Conservation (phyloP, 1,284 basidiomycete species). For the Grifola frondosa region DNA sequence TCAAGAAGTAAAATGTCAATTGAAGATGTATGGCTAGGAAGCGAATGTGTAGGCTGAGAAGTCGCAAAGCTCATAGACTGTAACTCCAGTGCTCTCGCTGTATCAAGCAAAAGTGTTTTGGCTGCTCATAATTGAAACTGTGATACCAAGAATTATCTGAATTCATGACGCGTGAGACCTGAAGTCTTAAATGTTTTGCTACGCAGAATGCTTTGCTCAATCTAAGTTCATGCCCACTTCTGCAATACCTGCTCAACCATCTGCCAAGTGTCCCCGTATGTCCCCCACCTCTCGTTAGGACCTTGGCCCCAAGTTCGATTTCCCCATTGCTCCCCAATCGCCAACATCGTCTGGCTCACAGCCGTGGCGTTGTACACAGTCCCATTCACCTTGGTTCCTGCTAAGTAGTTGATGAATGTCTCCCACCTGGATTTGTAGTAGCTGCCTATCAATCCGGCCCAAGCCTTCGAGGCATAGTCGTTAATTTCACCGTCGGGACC, state of each 20-base stretch:
- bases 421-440: slow-evolving; percentile 41
- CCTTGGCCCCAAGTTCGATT: slow-evolving; percentile 25
- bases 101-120: no score
- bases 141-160: no score
- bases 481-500: slow-evolving; percentile 44
- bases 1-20: slow-evolving; percentile 72
- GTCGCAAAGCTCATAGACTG: no score
- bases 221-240: slow-evolving; percentile 26
- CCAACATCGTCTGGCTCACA: slow-evolving; percentile 29
- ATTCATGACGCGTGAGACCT: no score
- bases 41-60: no score
- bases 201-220: no score
- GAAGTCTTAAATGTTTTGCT: no score
- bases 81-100: no score
- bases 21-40: no score
- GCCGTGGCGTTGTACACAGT: slow-evolving; percentile 29
- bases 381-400: slow-evolving; percentile 27
- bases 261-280: slow-evolving; percentile 28
- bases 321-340: slow-evolving; percentile 36
- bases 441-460: slow-evolving; percentile 40
- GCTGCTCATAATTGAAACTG: no score
- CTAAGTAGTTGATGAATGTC: slow-evolving; percentile 38
- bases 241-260: slow-evolving; percentile 24
- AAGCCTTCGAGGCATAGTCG: slow-evolving; percentile 47
- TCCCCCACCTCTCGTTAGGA: slow-evolving; percentile 23